A percentile compares a stretch with the other conserved stretches of the same genome.
Conservation (phyloP, 2,329 filamentous ascomycete species). For the Pseudogymnoascus verrucosus region DNA sequence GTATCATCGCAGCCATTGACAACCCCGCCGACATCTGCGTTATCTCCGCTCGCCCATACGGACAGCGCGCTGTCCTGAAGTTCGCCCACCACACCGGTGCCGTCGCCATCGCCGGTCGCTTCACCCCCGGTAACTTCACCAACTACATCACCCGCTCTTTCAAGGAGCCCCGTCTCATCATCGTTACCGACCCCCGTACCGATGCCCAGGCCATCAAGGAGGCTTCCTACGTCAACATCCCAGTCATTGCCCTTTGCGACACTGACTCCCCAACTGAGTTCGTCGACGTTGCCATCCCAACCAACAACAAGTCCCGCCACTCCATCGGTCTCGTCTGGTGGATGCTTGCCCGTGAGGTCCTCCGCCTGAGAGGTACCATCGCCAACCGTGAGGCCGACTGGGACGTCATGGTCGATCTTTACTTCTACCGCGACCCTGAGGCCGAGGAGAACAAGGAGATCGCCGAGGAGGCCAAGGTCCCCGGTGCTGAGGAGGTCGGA, state of each 20-base stretch:
- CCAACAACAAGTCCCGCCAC: constrained; percentile 99
- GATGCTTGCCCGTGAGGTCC: constrained; percentile 99
- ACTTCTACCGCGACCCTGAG: constrained; percentile 99
- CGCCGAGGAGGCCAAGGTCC: constrained; percentile 79
- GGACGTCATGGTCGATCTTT: constrained; percentile 99
- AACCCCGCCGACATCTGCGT: constrained; percentile 99
- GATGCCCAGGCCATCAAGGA: constrained; percentile 99
- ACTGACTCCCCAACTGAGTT: constrained; percentile 99
- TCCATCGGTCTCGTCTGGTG: constrained; percentile 98
- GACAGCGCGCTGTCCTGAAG: constrained; percentile 99
- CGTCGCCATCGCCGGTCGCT: constrained; percentile 95
- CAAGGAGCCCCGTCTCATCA: constrained; percentile 99
- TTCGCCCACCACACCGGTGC: constrained; percentile 98
- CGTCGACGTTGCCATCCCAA: constrained; percentile 98
- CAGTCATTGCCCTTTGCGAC: constrained; percentile 97
- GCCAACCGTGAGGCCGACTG: constrained; percentile 92
- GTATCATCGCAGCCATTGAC: constrained; percentile 97
- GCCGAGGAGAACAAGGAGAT: constrained; percentile 98
- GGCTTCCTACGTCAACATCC: constrained; percentile 99
- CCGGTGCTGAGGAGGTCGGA: constrained; percentile 78
- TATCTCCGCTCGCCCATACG: constrained; percentile 98
- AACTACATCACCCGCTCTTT: constrained; percentile 99
- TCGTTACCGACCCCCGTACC: constrained; percentile 99
- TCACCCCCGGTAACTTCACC: constrained; percentile 99
- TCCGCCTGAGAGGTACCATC: constrained; percentile 95